phyloP scores from a whole-genome alignment of 768 basidiomycete genomes.

The Mrakia hoshinonis region DNA sequence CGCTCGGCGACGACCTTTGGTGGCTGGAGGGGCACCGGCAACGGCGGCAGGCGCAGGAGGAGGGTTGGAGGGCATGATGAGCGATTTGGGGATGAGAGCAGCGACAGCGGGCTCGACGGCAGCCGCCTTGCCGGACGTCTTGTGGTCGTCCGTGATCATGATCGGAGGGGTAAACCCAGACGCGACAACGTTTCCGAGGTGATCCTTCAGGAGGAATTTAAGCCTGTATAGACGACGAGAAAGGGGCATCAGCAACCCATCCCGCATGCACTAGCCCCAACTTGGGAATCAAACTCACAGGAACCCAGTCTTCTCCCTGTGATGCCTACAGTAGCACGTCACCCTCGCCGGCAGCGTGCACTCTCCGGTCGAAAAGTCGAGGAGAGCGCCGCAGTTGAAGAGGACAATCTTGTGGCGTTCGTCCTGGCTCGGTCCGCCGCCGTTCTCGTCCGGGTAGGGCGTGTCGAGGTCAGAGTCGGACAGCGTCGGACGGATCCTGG shows the following conservation, averaged over 20 bases:
- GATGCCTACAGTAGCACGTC: slow-evolving; percentile 97
- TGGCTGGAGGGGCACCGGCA: background rate
- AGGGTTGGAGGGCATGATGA: slow-evolving; percentile 28
- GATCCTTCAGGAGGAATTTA: slow-evolving; percentile 74
- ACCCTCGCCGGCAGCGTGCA: slow-evolving; percentile 85
- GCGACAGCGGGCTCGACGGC: slow-evolving; percentile 14
- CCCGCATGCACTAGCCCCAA: too few species aligned
- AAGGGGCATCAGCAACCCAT: background rate
- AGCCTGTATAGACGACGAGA: slow-evolving; percentile 47
- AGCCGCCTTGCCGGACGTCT: slow-evolving; percentile 47
- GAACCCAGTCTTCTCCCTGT: slow-evolving; percentile 93
- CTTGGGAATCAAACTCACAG: slow-evolving; percentile 38
- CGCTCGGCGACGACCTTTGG: background rate
- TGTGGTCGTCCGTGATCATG: slow-evolving; percentile 99
- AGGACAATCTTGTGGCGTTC: slow-evolving; percentile 61
- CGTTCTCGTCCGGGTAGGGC: slow-evolving; percentile 11
- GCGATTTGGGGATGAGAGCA: slow-evolving; percentile 14
- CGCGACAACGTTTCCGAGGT: slow-evolving; percentile 68
- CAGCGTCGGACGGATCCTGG: slow-evolving; percentile 58
- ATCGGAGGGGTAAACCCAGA: slow-evolving; percentile 76
- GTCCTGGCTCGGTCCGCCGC: slow-evolving; percentile 30
- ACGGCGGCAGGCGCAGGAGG: background rate
- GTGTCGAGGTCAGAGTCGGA: slow-evolving; percentile 31
- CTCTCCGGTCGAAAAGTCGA: slow-evolving; percentile 81
- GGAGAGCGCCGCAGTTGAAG: slow-evolving; percentile 84